Base-by-base conservation (phyloP, 2,329 filamentous ascomycete genomes). In the Colletotrichum echinochloae region DNA sequence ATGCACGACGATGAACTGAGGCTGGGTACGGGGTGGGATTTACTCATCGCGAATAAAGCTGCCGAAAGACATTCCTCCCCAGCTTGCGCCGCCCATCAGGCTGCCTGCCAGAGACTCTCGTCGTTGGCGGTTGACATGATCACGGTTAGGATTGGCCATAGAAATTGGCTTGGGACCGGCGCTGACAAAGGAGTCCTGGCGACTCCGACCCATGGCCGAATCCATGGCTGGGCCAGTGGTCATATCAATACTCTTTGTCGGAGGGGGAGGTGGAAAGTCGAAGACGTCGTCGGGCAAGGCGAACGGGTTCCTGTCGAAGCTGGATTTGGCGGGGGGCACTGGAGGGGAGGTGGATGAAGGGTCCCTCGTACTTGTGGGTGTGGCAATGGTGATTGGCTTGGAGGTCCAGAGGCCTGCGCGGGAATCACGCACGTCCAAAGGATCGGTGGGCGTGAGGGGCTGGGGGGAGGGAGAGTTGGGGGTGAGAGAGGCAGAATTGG, bases 41-140 rank as follows among this genome's bases (percentile, higher is more conserved):
- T 90, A 99, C 96, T 99, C 96, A 84, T 99, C 95, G 81, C 94
- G 89, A 81, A 99, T 96, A 86, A 97, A 98, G 78, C 95, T 98
- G 73, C 95, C 95, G 74, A 98, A 94, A 11, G 95, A 98, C 71
- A 97, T 90, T 74, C 95, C 95, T 78, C 95, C 95, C 95, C 95
- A 99, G 82, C 95, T 98, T 91, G 97, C 94, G 76, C 95, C 95
- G 73, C 91, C 92, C 83, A 91, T 89, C 68, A 91, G 81, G 77
- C 89, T 91, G 59, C 89, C 89, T 20, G 89, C 89, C 41, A 91
- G 79, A 66, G 86, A 89, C 79, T 91, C 90, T 75, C 89, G 85
- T 73, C 89, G 85, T 64, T 84, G 86, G 72, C 88, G 86, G 77
- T 84, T 85, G 75, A 86, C 84, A 75, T 84, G 81, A 74, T 89